Evolutionary conservation across 208 protist species (phyloP).

Genomic region (Leptomonas seymouri): DNA sequence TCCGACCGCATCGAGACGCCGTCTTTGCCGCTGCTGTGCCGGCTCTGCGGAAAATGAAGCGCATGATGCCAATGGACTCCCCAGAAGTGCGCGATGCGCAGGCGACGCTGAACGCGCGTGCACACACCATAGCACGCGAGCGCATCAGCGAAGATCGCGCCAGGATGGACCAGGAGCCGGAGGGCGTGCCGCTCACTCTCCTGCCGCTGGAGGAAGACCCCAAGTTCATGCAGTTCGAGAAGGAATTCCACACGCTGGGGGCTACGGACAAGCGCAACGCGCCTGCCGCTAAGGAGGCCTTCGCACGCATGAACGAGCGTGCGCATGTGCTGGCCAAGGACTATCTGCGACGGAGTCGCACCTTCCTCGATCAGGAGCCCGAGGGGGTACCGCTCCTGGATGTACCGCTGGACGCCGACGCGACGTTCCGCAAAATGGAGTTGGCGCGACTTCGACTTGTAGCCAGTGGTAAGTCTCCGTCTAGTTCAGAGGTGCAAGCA

Average conservation of each 20-base stretch:
- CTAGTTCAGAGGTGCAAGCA: constrained; percentile 39
- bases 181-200: constrained; percentile 61
- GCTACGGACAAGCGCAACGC: constrained; percentile 35
- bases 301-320: constrained; percentile 56
- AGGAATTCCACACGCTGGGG: constrained; percentile 60
- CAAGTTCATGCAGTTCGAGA: constrained; percentile 59
- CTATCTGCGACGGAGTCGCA: constrained; percentile 51
- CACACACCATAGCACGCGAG: constrained; percentile 55
- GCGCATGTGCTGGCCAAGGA: constrained; percentile 61
- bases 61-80: constrained; percentile 15
- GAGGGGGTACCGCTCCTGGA: constrained; percentile 65
- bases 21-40: constrained; percentile 50
- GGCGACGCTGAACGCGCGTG: constrained; percentile 59
- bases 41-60: constrained; percentile 50
- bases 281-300: constrained; percentile 36
- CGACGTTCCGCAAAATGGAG: constrained; percentile 48
- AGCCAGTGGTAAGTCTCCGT: constrained; percentile 27
- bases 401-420: constrained; percentile 62
- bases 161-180: constrained; percentile 64
- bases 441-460: constrained; percentile 44
- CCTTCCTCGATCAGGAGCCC: constrained; percentile 70
- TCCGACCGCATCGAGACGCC: constrained; percentile 58
- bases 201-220: constrained; percentile 64
- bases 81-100: constrained; percentile 47
- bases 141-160: constrained; percentile 53